Base-by-base conservation (phyloP, 495 filamentous ascomycete genomes). In the Penicillium angulare region DNA sequence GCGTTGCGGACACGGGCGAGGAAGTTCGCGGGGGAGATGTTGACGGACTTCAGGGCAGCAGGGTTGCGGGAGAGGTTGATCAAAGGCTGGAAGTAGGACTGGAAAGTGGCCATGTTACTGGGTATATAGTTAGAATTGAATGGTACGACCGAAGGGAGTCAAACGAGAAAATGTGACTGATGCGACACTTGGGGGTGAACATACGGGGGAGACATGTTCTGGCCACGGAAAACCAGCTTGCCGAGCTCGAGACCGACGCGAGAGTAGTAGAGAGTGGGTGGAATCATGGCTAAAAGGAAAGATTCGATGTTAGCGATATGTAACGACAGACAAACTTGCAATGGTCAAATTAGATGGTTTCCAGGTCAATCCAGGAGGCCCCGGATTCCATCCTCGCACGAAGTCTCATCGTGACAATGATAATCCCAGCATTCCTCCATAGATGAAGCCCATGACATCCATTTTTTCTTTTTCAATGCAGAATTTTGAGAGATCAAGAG, bases 201-300 rank as follows among this genome's bases (percentile, higher is more conserved):
- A 83, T 86, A 97, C 93, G 93, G 93, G 61, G 90, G 92, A 58
- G 76, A 74, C 90, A 99, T 97, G 75, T 84, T 88, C 69, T 92
- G 90, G 65, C 87, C 86, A 64, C 80, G 81, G 79, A 91, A 90
- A 50, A 97, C 86, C 49, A 97, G 71, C 79, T 86, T 92, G 59
- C 79, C 81, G 40, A 97, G 79, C 77, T 97, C 95, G 52, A 89
- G 65, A 53, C 80, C 90, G 63, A 99, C 93, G 64, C 82, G 86
- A 43, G 85, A 82, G 80, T 97, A 97, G 82, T 96, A 96, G 64
- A 95, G 57, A 56, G 87, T 84, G 35, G 85, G 84, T 53, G 95
- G 95, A 57, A 90, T 84, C 73, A 92, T 77, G 63, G 86, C 93
- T 98, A 63, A 48, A 54, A 27, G n/a, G 22, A 31, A 6, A 6